These are phyloP conservation scores for Glycine soja DNA, from an alignment of 306 rosid species.

Conservation along the genomic window DNA sequence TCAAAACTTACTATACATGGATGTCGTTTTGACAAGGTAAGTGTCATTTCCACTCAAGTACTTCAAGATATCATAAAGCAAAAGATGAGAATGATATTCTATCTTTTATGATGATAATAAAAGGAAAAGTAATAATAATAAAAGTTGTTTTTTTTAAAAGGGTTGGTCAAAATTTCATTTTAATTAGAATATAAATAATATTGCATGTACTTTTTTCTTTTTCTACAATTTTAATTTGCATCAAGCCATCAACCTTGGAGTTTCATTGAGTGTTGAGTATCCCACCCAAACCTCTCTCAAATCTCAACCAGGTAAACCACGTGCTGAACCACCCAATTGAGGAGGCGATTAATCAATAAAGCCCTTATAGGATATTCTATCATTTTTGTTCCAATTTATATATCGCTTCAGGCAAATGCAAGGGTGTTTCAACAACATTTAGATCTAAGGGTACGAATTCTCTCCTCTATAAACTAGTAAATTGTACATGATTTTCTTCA, in stretches of 20 bases:
- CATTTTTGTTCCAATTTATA: neutral
- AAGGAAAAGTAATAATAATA: neutral
- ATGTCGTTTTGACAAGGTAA: conserved; percentile 5
- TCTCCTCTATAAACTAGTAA: neutral
- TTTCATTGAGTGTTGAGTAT: neutral
- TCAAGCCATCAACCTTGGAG: neutral
- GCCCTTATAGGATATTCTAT: neutral
- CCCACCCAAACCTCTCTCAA: neutral
- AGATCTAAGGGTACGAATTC: neutral
- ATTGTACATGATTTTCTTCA: conserved; percentile 4
- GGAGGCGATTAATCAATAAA: neutral
- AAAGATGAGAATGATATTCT: conserved; percentile 32
- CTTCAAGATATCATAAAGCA: conserved; percentile 9
- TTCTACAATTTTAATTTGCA: no score
- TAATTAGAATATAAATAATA: no score
- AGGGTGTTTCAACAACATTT: neutral
- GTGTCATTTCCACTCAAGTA: conserved; percentile 12
- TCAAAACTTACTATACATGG: neutral
- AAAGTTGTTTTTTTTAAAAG: no score
- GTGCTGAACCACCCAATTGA: neutral
- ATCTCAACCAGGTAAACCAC: neutral
- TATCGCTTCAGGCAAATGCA: neutral
- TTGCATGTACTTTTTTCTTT: no score
- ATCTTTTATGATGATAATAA: neutral
- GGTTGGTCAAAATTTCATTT: no score